phyloP scores from a whole-genome alignment of 805 yeast genomes.

The Yarrowia keelungensis region DNA sequence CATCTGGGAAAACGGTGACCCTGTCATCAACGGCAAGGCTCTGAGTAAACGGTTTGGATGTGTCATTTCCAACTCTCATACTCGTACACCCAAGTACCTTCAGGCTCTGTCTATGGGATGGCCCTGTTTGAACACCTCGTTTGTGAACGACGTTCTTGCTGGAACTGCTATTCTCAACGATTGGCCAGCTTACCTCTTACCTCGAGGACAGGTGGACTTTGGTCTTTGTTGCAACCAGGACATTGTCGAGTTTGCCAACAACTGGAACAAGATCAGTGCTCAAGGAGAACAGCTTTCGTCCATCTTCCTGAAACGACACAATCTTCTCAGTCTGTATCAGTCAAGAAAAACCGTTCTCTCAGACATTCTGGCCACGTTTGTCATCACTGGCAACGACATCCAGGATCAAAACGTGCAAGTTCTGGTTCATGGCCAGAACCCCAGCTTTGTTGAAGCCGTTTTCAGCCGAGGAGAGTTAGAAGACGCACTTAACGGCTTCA shows the following conservation, averaged over 20 bases:
- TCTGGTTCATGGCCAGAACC: conserved; percentile 23
- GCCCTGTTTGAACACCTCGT: conserved; percentile 25
- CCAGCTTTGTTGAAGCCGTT: conserved; percentile 13
- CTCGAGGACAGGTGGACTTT: conserved; percentile 18
- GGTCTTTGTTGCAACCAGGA: conserved; percentile 29
- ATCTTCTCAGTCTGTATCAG: conserved; percentile 11
- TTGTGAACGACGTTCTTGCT: conserved; percentile 17
- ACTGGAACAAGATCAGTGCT: conserved; percentile 1
- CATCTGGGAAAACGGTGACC: conserved; percentile 15
- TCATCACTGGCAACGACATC: conserved; percentile 11
- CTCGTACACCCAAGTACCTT: conserved; percentile 25
- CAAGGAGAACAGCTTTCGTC: conserved; percentile 5
- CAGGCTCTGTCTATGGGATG: conserved; percentile 35
- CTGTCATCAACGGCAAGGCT: conserved; percentile 1
- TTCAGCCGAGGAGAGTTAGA: conserved; percentile 26
- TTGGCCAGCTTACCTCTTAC: conserved; percentile 14
- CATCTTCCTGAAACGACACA: conserved; percentile 12
- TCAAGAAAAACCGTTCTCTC: conserved; percentile 21
- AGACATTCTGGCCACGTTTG: conserved; percentile 16
- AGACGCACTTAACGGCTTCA: conserved; percentile 1
- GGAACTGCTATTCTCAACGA: conserved; percentile 26
- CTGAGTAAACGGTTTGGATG: conserved; percentile 15
- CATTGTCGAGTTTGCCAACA: conserved; percentile 14
- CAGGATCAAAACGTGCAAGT: conserved; percentile 20
- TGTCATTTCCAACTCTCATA: conserved; percentile 29